Evolutionary conservation across 805 yeast species (phyloP).

Genomic region (Grigorovia humatica): DNA sequence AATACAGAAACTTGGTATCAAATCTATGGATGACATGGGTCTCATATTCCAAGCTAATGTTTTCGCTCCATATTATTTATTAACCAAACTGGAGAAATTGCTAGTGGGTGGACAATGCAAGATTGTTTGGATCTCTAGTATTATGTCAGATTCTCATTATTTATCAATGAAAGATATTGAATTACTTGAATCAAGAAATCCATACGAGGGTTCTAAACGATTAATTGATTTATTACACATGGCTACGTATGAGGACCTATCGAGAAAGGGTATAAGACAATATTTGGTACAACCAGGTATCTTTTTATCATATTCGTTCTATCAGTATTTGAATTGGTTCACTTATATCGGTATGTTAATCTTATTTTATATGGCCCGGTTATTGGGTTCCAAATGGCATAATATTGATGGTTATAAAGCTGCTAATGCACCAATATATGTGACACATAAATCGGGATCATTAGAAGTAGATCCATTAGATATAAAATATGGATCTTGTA

Average conservation of each 20-base stretch:
- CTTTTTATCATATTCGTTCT: constrained; percentile 73
- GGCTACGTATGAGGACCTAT: constrained; percentile 45
- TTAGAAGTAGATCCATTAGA: constrained; percentile 38
- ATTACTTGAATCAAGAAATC: constrained; percentile 46
- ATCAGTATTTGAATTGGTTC: constrained; percentile 61
- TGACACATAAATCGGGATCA: constrained; percentile 40
- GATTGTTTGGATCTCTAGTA: constrained; percentile 76
- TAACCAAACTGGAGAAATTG: constrained; percentile 51
- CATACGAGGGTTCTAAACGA: constrained; percentile 90
- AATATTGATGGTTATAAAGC: constrained; percentile 82
- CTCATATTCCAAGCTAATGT: constrained; percentile 89
- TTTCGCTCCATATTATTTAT: constrained; percentile 86
- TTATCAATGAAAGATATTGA: constrained; percentile 70
- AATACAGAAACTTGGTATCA: constrained; percentile 68
- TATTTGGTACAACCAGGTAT: constrained; percentile 92
- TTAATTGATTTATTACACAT: constrained; percentile 73
- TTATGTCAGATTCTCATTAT: constrained; percentile 68
- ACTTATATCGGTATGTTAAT: constrained; percentile 80
- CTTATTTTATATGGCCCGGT: constrained; percentile 74
- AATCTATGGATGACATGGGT: constrained; percentile 72
- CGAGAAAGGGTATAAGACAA: constrained; percentile 51
- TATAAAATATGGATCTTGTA: constrained; percentile 65
- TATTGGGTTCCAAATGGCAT: constrained; percentile 79
- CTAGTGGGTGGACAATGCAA: constrained; percentile 49
- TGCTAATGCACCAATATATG: constrained; percentile 76